These are phyloP conservation scores for Incumbomyces delicatus DNA, from an alignment of 2,329 filamentous ascomycete genomes.

Conservation along the genomic window DNA sequence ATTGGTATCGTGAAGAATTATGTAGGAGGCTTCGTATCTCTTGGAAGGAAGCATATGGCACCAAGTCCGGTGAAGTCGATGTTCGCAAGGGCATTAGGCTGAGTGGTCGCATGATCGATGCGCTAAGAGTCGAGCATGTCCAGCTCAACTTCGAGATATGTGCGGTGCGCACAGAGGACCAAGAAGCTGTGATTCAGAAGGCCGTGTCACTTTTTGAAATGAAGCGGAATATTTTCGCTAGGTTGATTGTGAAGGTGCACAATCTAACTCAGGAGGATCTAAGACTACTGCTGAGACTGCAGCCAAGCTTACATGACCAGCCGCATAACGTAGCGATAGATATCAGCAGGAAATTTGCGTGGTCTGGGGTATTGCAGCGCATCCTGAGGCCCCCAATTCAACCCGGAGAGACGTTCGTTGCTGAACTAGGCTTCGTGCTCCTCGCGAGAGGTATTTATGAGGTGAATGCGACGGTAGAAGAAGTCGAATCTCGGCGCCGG, in stretches of 20 bases:
- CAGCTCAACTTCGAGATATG: conserved; percentile 46
- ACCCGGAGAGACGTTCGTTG: conserved; percentile 49
- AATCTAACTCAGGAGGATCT: conserved; percentile 64
- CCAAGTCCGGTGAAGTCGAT: conserved; percentile 60
- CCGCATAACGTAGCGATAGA: conserved; percentile 65
- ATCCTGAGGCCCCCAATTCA: conserved; percentile 51
- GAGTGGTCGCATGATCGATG: conserved; percentile 65
- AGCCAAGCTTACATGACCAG: conserved; percentile 67
- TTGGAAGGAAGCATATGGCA: conserved; percentile 56
- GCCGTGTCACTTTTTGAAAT: conserved; percentile 39
- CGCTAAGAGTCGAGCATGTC: conserved; percentile 70
- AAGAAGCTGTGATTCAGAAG: conserved; percentile 26
- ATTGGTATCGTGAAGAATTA: conserved; percentile 83
- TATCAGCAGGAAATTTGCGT: conserved; percentile 69
- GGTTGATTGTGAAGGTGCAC: conserved; percentile 58
- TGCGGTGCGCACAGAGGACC: conserved; percentile 16
- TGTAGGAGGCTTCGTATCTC: conserved; percentile 59
- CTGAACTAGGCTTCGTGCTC: conserved; percentile 60
- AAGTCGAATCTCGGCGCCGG: conserved; percentile 40
- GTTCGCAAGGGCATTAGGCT: conserved; percentile 61
- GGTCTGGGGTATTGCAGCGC: conserved; percentile 76
- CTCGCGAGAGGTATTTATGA: conserved; percentile 77
- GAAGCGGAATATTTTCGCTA: conserved; percentile 54
- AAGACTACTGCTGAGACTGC: conserved; percentile 61
- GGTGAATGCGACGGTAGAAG: conserved; percentile 69